A percentile compares a stretch with the other conserved stretches of the same genome.
phyloP scores from a whole-genome alignment of 1,284 basidiomycete genomes.

The Microbotryum lychnidis-dioicae region DNA sequence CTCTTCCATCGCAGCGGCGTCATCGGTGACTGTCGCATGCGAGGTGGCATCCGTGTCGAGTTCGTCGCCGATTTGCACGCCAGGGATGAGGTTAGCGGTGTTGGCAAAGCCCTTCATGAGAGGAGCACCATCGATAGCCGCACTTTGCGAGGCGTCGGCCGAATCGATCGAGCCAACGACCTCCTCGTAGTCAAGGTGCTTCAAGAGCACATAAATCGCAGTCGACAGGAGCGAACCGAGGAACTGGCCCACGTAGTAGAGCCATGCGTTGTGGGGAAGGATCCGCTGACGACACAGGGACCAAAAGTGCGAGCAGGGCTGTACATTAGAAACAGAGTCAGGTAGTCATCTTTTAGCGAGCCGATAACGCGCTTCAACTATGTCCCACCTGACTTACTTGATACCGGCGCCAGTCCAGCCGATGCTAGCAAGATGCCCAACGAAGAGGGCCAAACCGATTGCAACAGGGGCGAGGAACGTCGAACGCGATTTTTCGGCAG shows the following conservation, averaged over 20 bases:
- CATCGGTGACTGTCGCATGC: too few species aligned
- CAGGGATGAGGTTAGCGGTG: too few species aligned
- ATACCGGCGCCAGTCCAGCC: constrained; percentile 5
- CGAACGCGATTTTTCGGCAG: constrained; percentile 46
- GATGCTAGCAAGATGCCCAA: constrained; percentile 40
- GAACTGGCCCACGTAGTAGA: constrained; percentile 39
- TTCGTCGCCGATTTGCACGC: too few species aligned
- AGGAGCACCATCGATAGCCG: background rate
- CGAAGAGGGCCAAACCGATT: constrained; percentile 47
- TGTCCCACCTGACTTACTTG: too few species aligned
- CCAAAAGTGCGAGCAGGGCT: constrained; percentile 39
- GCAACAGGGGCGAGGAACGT: constrained; percentile 49
- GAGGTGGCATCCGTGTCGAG: too few species aligned
- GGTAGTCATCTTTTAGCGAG: background rate
- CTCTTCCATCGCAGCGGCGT: too few species aligned
- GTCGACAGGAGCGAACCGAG: constrained; percentile 40
- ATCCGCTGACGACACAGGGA: constrained; percentile 38
- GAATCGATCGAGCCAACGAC: background rate
- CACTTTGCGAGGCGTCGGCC: background rate
- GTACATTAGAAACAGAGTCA: background rate
- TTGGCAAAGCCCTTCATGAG: too few species aligned
- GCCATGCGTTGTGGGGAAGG: constrained; percentile 36
- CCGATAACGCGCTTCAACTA: too few species aligned
- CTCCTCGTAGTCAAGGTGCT: constrained; percentile 14
- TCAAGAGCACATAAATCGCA: constrained; percentile 41